phyloP scores from a whole-genome alignment of 2,329 filamentous ascomycete species.

The Herpotrichia juniperi region DNA sequence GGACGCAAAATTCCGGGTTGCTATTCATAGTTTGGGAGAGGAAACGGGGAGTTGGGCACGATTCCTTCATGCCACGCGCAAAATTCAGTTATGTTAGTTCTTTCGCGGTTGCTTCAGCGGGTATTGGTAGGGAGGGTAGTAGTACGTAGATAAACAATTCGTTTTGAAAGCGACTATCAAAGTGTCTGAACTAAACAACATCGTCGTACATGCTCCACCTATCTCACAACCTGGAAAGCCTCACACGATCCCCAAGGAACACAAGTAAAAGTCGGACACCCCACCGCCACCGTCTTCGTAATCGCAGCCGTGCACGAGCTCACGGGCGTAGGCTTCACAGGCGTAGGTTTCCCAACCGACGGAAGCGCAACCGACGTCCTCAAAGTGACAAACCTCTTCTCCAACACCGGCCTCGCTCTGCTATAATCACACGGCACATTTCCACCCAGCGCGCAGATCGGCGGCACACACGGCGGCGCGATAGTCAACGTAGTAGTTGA shows the following conservation, averaged over 20 bases:
- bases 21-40: neutral
- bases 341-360: neutral
- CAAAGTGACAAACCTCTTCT: slow-evolving; percentile 21
- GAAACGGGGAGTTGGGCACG: no score
- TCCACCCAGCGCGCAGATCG: slow-evolving; percentile 18
- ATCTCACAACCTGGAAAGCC: slow-evolving; percentile 15
- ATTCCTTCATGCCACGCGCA: no score
- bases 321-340: no score
- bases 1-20: neutral
- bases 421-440: slow-evolving; percentile 19
- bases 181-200: no score
- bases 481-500: slow-evolving; percentile 10
- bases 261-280: slow-evolving; percentile 32
- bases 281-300: slow-evolving; percentile 15
- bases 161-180: no score
- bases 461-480: slow-evolving; percentile 22
- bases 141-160: no score
- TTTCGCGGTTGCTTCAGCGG: no score
- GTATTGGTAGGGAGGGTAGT: no score
- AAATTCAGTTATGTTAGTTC: no score
- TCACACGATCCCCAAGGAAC: slow-evolving; percentile 25
- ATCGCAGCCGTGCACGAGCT: slow-evolving; percentile 2
- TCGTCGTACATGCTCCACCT: no score
- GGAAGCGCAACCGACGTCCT: slow-evolving; percentile 3
- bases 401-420: slow-evolving; percentile 7